These are phyloP conservation scores for Betula pendula DNA, from an alignment of 306 rosid genomes.

Conservation along the genomic window DNA sequence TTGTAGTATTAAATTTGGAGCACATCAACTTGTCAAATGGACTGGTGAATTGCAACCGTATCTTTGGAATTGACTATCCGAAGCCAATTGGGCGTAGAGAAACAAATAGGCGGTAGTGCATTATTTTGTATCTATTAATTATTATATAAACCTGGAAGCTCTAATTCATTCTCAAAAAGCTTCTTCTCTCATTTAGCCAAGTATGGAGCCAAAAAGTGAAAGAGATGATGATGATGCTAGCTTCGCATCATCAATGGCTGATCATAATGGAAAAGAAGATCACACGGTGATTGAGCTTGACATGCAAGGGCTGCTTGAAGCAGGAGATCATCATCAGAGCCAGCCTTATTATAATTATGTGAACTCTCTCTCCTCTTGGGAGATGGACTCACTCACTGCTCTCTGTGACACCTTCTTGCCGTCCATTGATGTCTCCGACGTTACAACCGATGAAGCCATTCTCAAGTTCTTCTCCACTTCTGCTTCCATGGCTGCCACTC, in stretches of 20 bases:
- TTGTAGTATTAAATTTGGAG: accelerated
- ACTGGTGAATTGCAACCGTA: no score
- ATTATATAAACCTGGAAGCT: not conserved
- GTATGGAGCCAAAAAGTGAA: not conserved
- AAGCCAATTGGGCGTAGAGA: no score
- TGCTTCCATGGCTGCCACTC: conserved; percentile 67
- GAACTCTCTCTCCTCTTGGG: conserved; percentile 46
- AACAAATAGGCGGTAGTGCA: no score
- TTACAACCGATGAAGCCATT: conserved; percentile 14
- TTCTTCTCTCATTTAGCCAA: not conserved
- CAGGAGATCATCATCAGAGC: conserved; percentile 12
- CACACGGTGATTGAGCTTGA: conserved; percentile 32
- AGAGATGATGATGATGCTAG: not conserved
- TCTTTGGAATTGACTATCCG: no score
- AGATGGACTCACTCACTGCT: conserved; percentile 61
- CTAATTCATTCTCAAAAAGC: not conserved
- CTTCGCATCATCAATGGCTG: not conserved
- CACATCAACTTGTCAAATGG: no score
- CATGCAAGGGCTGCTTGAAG: conserved; percentile 33
- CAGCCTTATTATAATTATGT: not conserved
- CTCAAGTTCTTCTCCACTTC: conserved; percentile 48
- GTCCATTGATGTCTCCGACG: conserved; percentile 28
- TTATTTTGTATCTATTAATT: no score
- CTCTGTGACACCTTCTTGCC: conserved; percentile 71
- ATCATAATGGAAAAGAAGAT: not conserved